These are phyloP conservation scores for Hamigera avellanea DNA, from an alignment of 495 filamentous ascomycete genomes.

Conservation along the genomic window DNA sequence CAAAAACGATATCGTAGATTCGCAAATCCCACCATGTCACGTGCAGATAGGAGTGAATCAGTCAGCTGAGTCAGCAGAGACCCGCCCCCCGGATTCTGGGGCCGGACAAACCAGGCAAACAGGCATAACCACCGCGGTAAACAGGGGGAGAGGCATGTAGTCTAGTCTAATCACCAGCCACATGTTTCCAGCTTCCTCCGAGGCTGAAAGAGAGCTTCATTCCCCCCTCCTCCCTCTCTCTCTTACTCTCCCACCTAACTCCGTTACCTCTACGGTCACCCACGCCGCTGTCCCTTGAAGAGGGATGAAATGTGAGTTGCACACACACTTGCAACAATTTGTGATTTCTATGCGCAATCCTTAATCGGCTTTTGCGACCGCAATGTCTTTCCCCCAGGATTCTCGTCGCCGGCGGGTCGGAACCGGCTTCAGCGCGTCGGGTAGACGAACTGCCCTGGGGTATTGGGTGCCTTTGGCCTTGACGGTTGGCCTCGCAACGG, in stretches of 20 bases:
- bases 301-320: conserved; percentile 27
- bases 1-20: conserved; percentile 1
- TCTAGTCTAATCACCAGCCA: conserved; percentile 32
- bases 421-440: conserved; percentile 38
- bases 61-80: conserved; percentile 5
- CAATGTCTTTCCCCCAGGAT: conserved; percentile 68
- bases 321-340: conserved; percentile 9
- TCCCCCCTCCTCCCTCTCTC: conserved; percentile 14
- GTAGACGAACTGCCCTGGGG: conserved; percentile 55
- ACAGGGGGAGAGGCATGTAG: too few relatives aligned
- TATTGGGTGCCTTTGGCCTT: conserved; percentile 80
- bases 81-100: conserved; percentile 3
- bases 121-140: conserved; percentile 14
- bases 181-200: conserved; percentile 31
- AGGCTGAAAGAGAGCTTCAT: conserved; percentile 13
- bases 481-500: conserved; percentile 74
- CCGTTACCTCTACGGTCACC: conserved; percentile 1
- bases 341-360: conserved; percentile 12
- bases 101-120: conserved; percentile 5
- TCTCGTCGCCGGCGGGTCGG: conserved; percentile 42
- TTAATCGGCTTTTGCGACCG: too few relatives aligned
- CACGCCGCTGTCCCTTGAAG: conserved; percentile 2
- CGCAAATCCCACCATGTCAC: conserved; percentile 9
- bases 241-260: conserved; percentile 7
- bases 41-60: conserved; percentile 8